phyloP scores from a whole-genome alignment of 2,329 filamentous ascomycete species.

The Cordyceps cateniannulata region DNA sequence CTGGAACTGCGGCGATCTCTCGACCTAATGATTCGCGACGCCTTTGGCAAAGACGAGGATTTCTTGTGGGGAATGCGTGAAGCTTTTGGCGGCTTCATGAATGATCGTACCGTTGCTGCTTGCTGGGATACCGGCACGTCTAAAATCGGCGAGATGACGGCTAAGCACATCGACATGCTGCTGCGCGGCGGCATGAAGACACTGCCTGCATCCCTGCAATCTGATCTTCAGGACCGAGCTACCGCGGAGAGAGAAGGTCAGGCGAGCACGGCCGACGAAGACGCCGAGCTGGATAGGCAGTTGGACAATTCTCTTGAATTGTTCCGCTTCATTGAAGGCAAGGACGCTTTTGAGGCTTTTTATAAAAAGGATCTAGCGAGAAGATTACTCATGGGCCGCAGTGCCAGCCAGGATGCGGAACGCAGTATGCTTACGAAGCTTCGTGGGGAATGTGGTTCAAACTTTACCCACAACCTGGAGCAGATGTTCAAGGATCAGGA shows the following conservation, averaged over 20 bases:
- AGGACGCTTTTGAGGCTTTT: slow-evolving; percentile 96
- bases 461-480: slow-evolving; percentile 94
- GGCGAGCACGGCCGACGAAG: slow-evolving; percentile 72
- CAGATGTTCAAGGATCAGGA: slow-evolving; percentile 99
- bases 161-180: slow-evolving; percentile 89
- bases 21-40: slow-evolving; percentile 67
- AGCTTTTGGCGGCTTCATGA: slow-evolving; percentile 85
- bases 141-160: slow-evolving; percentile 97
- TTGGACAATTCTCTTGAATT: slow-evolving; percentile 89
- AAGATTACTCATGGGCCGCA: slow-evolving; percentile 82
- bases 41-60: slow-evolving; percentile 71
- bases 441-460: slow-evolving; percentile 86
- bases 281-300: slow-evolving; percentile 84
- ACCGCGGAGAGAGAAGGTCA: slow-evolving; percentile 56
- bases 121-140: slow-evolving; percentile 78
- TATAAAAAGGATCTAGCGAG: slow-evolving; percentile 97
- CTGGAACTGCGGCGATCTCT: slow-evolving; percentile 74
- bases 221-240: slow-evolving; percentile 52
- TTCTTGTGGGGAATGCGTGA: slow-evolving; percentile 76
- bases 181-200: slow-evolving; percentile 83
- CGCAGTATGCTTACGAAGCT: slow-evolving; percentile 89
- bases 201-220: slow-evolving; percentile 62
- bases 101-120: slow-evolving; percentile 68
- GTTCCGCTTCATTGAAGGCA: slow-evolving; percentile 95
- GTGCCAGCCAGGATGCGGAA: slow-evolving; percentile 91